A percentile compares a stretch with the other conserved stretches of the same genome.
Evolutionary conservation across 768 basidiomycete genomes (phyloP).

Genomic region (Phaeotremella skinneri): DNA sequence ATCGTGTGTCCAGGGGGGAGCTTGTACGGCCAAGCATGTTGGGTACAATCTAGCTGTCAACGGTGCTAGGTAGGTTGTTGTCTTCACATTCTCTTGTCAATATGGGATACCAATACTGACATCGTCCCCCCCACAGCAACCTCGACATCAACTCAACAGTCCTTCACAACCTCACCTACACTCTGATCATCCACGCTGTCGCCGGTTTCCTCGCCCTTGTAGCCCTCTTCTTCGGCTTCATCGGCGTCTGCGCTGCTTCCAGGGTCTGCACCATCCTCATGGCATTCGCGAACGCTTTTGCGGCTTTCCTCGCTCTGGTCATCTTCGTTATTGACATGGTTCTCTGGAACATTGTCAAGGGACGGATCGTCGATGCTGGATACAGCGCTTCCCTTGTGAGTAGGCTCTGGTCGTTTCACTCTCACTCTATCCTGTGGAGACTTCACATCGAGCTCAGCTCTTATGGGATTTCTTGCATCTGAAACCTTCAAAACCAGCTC

Average conservation of each 20-base stretch:
- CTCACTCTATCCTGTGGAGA: not conserved
- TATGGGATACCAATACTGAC: slow-evolving; percentile 1
- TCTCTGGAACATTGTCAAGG: slow-evolving; percentile 69
- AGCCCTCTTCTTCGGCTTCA: slow-evolving; percentile 38
- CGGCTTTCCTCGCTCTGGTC: slow-evolving; percentile 65
- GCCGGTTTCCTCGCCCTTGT: slow-evolving; percentile 54
- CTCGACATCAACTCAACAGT: slow-evolving; percentile 57
- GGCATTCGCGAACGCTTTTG: slow-evolving; percentile 66
- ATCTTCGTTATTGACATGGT: slow-evolving; percentile 76
- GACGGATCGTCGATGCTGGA: slow-evolving; percentile 57
- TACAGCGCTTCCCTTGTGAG: slow-evolving; percentile 44
- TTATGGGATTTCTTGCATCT: not conserved
- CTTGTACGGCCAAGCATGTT: slow-evolving; percentile 52
- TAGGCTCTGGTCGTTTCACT: not conserved
- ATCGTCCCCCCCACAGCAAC: slow-evolving; percentile 33
- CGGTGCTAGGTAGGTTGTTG: slow-evolving; percentile 33
- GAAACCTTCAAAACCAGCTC: not conserved
- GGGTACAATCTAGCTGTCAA: slow-evolving; percentile 60
- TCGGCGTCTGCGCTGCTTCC: slow-evolving; percentile 65
- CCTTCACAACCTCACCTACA: slow-evolving; percentile 68
- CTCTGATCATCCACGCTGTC: slow-evolving; percentile 76
- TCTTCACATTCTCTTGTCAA: slow-evolving; percentile 39
- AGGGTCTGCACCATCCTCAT: slow-evolving; percentile 74
- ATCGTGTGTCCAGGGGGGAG: slow-evolving; percentile 51
- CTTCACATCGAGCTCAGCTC: not conserved